Evolutionary conservation across 108 stramenopile genomes (phyloP).

Genomic region (Chaetoceros muelleri): DNA sequence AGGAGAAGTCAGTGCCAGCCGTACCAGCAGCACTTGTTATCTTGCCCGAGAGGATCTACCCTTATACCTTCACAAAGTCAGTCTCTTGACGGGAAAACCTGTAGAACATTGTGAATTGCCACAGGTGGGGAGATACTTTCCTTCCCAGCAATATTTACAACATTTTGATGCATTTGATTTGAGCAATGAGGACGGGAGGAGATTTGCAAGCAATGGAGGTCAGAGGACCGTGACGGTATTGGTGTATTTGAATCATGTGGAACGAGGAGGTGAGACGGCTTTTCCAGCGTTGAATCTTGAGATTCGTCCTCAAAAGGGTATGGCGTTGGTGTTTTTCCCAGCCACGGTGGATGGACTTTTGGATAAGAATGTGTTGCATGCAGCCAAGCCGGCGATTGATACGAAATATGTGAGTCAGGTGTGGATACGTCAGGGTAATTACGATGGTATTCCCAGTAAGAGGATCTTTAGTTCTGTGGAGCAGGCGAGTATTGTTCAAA

Average conservation of each 20-base stretch:
- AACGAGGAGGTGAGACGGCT: conserved; percentile 74
- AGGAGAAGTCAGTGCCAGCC: conserved; percentile 66
- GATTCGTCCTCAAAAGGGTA: conserved; percentile 66
- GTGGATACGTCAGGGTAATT: conserved; percentile 87
- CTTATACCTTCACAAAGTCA: conserved; percentile 66
- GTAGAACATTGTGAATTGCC: conserved; percentile 81
- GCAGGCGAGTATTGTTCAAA: neutral
- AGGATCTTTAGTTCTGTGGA: conserved; percentile 9
- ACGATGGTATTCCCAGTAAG: conserved; percentile 68
- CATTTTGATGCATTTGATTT: conserved; percentile 89
- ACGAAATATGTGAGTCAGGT: conserved; percentile 95
- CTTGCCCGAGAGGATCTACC: conserved; percentile 76
- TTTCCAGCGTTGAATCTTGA: conserved; percentile 80
- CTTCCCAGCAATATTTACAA: conserved; percentile 73
- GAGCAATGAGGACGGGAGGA: conserved; percentile 62
- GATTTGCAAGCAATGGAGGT: conserved; percentile 84
- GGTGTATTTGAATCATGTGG: conserved; percentile 92
- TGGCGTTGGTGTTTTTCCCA: conserved; percentile 94
- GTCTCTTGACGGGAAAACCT: conserved; percentile 72
- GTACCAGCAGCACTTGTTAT: conserved; percentile 77
- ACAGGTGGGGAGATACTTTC: conserved; percentile 85
- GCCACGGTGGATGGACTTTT: conserved; percentile 83
- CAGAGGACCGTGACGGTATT: conserved; percentile 89
- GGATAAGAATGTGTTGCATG: conserved; percentile 85
- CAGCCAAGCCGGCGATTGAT: conserved; percentile 80